Conservation (phyloP, 2,329 filamentous ascomycete genomes). For the Penicillium sp. region DNA sequence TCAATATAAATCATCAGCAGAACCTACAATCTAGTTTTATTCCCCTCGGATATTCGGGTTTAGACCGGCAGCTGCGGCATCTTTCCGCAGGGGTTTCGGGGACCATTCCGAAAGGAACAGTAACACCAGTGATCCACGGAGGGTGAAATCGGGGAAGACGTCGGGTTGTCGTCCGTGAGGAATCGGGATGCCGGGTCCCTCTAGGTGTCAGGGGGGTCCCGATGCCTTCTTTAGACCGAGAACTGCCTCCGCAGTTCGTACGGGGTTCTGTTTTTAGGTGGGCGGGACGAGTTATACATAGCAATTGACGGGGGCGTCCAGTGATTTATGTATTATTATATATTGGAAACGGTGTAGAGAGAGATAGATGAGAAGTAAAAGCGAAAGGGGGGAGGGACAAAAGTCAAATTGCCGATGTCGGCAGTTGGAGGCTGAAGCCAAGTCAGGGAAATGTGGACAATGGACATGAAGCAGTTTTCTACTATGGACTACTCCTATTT, state of each 20-base stretch:
- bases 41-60: background rate
- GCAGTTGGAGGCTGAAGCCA: slow-evolving; percentile 3
- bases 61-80: background rate
- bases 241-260: background rate
- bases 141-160: background rate
- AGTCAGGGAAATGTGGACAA: background rate
- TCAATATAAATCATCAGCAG: too few species aligned
- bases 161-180: background rate
- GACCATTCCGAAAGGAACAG: background rate
- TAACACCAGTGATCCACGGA: background rate
- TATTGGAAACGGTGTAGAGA: too few species aligned
- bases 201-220: background rate
- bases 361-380: background rate
- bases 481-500: background rate
- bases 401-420: slow-evolving; percentile 3
- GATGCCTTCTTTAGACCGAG: background rate
- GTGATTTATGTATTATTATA: background rate
- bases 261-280: background rate
- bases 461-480: background rate
- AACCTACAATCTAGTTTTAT: too few species aligned
- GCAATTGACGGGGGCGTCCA: background rate
- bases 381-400: background rate
- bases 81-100: background rate
- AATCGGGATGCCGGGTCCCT: background rate
- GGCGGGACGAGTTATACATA: background rate